Evolutionary conservation across 805 yeast genomes (phyloP).

Genomic region (Wickerhamomyces pijperi): DNA sequence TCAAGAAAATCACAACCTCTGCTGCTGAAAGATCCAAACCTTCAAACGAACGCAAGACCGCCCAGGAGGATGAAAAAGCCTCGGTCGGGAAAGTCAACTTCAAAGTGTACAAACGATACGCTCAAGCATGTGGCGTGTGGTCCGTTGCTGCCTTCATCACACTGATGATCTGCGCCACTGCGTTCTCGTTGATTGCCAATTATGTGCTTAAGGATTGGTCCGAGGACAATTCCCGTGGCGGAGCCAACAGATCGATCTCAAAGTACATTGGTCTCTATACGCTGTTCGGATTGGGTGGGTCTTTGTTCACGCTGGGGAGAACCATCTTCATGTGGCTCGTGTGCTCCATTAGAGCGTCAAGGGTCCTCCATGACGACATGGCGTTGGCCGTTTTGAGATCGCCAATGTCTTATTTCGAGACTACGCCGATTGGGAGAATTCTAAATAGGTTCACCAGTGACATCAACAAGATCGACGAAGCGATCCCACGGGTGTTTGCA

Average conservation of each 20-base stretch:
- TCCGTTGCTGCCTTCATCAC: conserved; percentile 35
- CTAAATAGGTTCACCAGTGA: conserved; percentile 58
- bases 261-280: conserved; percentile 45
- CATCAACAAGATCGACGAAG: conserved; percentile 43
- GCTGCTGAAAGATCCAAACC: conserved; percentile 9
- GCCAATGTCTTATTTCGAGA: conserved; percentile 60
- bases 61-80: conserved; percentile 39
- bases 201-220: conserved; percentile 68
- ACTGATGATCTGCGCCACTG: conserved; percentile 23
- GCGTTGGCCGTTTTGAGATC: conserved; percentile 39
- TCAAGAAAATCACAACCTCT: conserved; percentile 28
- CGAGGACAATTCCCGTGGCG: conserved; percentile 32
- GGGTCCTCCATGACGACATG: conserved; percentile 44
- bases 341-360: conserved; percentile 48
- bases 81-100: conserved; percentile 50
- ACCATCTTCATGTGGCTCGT: conserved; percentile 37
- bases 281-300: conserved; percentile 40
- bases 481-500: conserved; percentile 42
- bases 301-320: conserved; percentile 33
- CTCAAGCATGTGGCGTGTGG: conserved; percentile 43
- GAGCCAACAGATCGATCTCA: conserved; percentile 30
- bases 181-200: conserved; percentile 32
- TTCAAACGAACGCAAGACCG: conserved; percentile 25
- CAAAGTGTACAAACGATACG: conserved; percentile 41
- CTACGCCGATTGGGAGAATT: conserved; percentile 59